Evolutionary conservation across 441 rosid species (phyloP), one percentile per base, ranked within the genome.

Genomic region (Viola pubescens): DNA sequence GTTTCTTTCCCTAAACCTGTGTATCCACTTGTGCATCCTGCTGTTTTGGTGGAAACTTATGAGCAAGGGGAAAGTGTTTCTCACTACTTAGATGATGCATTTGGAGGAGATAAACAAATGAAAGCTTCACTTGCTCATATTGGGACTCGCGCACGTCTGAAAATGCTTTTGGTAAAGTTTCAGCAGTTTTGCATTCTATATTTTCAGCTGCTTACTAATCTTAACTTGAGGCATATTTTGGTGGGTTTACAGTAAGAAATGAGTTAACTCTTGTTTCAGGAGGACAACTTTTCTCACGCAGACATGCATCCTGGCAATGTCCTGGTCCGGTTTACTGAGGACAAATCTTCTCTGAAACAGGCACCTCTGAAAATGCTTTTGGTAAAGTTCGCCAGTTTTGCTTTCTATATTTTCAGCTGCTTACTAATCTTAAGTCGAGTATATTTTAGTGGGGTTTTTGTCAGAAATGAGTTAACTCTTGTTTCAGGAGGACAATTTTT

Each of bases 241-340:
- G 16, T 26, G 44, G 8, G 46, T 26, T 26, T 49, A 50, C 66
- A 48, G 45, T 47, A n/a, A 68, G 38, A 19, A 60, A 56, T 55
- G n/a, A 13, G 53, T 12, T 49, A 12, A 51, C 72, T 64, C 37
- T 60, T 70, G 11, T 71, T 76, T 69, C 89, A 95, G 98, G 99
- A 89, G 73, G 99, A 95, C 78, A 95, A 95, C 82, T 95, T 95
- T 77, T 91, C 91, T 65, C 99, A 95, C 66, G 99, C 99, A 66
- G 99, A 95, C 72, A 95, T 95, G 99, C 99, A 95, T 83, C 99
- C 99, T 59, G 99, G 98, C 55, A 95, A 95, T 65, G 91, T 95
- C 70, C 92, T 91, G 59, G 98, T 95, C 58, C 89, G 98, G 68
- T 26, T 26, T 26, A 26, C 34, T 26, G 34, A 26, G 34, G 34